These are phyloP conservation scores for Suhomyces sp. DNA, from an alignment of 805 yeast genomes.

Conservation along the genomic window DNA sequence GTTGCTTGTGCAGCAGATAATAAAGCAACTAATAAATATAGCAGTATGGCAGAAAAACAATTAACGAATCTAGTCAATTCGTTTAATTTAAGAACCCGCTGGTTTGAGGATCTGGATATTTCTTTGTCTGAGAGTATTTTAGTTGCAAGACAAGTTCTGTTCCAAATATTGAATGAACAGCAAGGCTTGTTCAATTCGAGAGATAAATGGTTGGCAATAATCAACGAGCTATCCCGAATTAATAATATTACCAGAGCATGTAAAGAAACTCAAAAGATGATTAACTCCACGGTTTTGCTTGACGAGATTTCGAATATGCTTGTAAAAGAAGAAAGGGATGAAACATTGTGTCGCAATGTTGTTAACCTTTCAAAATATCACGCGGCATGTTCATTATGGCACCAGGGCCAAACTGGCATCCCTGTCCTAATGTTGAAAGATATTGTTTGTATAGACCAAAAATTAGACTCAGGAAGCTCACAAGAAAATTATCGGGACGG, in stretches of 20 bases:
- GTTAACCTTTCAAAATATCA: conserved; percentile 37
- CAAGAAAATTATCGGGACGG: neutral
- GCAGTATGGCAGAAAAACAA: conserved; percentile 6
- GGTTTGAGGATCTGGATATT: conserved; percentile 40
- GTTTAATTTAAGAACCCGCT: conserved; percentile 19
- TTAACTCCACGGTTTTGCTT: conserved; percentile 48
- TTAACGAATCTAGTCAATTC: conserved; percentile 7
- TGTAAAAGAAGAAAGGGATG: conserved; percentile 6
- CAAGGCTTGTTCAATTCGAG: neutral
- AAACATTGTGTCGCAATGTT: conserved; percentile 6
- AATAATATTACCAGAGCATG: conserved; percentile 38
- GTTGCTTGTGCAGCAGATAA: neutral
- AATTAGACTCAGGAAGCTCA: neutral
- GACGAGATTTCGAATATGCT: conserved; percentile 25
- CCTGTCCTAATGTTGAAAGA: conserved; percentile 55
- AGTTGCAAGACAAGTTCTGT: conserved; percentile 38
- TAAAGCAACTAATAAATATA: neutral
- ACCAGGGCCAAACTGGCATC: conserved; percentile 49
- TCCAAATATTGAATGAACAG: conserved; percentile 26
- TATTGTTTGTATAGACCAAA: conserved; percentile 5
- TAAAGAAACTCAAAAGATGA: conserved; percentile 45
- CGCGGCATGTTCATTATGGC: conserved; percentile 65
- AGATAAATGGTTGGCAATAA: conserved; percentile 19
- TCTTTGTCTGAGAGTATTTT: conserved; percentile 42
- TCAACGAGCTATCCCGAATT: conserved; percentile 42